phyloP scores from a whole-genome alignment of 116 monocot genomes.

The Dioscorea cayenensis region DNA sequence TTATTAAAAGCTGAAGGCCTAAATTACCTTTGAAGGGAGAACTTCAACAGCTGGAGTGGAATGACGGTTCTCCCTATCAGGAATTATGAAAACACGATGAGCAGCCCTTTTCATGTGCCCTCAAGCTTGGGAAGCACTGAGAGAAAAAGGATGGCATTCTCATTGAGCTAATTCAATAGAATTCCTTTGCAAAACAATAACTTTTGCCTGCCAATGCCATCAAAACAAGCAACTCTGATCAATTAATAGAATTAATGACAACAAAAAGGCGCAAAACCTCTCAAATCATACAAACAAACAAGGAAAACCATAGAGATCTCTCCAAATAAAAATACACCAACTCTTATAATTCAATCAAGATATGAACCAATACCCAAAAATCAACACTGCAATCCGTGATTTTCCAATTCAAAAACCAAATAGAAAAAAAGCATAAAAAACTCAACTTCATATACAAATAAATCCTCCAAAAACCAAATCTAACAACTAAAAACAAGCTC shows the following conservation, averaged over 20 bases:
- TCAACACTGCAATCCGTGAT: neutral
- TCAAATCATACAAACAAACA: neutral
- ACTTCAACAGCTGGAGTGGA: conserved; percentile 89
- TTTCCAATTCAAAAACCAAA: too few species aligned
- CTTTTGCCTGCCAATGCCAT: neutral
- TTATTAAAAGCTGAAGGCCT: neutral
- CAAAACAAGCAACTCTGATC: neutral
- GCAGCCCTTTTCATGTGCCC: conserved; percentile 49
- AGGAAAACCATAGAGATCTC: neutral
- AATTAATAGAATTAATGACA: neutral
- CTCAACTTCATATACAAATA: too few species aligned
- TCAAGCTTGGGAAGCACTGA: conserved; percentile 67
- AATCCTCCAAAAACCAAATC: too few species aligned
- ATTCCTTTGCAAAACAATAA: neutral
- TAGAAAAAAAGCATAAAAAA: too few species aligned
- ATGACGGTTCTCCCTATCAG: conserved; percentile 54
- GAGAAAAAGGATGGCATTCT: conserved; percentile 56
- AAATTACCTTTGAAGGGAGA: conserved; percentile 66
- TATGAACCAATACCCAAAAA: neutral
- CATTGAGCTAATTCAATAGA: conserved; percentile 29
- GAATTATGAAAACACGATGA: conserved; percentile 30
- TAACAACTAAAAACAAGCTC: too few species aligned
- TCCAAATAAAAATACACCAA: neutral
- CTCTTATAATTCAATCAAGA: neutral
- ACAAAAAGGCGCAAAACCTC: neutral